Conservation (phyloP, 108 stramenopile genomes). For the Skeletonema potamos region DNA sequence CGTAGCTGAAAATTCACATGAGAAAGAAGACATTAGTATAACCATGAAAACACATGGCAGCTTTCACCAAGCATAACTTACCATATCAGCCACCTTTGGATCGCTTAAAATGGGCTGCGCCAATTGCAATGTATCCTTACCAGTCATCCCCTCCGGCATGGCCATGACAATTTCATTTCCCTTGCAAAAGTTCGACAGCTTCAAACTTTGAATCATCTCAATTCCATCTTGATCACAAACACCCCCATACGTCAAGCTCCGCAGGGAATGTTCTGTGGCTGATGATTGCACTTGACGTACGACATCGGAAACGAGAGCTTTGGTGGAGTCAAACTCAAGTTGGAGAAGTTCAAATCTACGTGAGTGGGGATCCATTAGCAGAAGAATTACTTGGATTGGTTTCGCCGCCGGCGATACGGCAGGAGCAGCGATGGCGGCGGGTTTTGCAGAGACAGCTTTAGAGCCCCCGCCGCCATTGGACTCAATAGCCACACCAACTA, state of each 20-base stretch:
- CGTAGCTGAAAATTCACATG: conserved; percentile 11
- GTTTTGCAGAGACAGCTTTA: background rate
- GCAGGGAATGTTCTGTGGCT: conserved; percentile 66
- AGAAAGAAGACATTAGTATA: background rate
- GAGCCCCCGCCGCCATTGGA: background rate
- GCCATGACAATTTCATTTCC: conserved; percentile 72
- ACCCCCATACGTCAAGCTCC: conserved; percentile 47
- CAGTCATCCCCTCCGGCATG: conserved; percentile 55
- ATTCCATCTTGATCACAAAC: conserved; percentile 49
- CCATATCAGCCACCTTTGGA: conserved; percentile 71
- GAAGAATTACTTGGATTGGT: conserved; percentile 67
- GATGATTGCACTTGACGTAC: conserved; percentile 62
- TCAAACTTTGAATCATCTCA: conserved; percentile 41
- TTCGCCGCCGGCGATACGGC: background rate
- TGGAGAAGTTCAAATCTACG: conserved; percentile 84
- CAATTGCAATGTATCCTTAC: conserved; percentile 50
- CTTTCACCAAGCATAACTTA: conserved; percentile 27
- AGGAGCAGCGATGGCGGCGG: background rate
- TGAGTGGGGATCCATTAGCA: conserved; percentile 76
- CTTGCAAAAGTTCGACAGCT: conserved; percentile 49
- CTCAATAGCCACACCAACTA: conserved; percentile 12
- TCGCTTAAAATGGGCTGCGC: conserved; percentile 75
- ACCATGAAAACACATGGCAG: background rate
- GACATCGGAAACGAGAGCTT: conserved; percentile 69
- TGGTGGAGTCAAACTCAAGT: conserved; percentile 79